A percentile compares a stretch with the other conserved stretches of the same genome.
These are phyloP conservation scores for Piedraia hortae DNA, from an alignment of 2,329 filamentous ascomycete genomes.

Conservation along the genomic window DNA sequence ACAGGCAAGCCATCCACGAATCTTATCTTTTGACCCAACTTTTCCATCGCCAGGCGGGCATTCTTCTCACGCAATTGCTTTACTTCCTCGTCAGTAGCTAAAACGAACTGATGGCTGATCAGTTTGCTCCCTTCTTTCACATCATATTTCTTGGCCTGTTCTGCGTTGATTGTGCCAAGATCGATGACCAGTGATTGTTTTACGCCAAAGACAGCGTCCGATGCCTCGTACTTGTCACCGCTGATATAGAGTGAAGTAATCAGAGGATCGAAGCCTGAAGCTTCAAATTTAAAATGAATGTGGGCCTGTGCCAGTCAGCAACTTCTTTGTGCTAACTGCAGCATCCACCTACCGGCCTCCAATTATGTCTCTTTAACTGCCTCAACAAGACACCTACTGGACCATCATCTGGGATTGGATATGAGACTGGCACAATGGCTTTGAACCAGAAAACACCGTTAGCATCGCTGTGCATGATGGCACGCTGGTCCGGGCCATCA, in stretches of 20 bases:
- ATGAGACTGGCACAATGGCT: slow-evolving; percentile 59
- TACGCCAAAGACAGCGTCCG: slow-evolving; percentile 66
- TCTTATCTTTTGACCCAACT: slow-evolving; percentile 40
- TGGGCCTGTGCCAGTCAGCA: too few species aligned
- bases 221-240: slow-evolving; percentile 55
- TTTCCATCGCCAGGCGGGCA: slow-evolving; percentile 37
- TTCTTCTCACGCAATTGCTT: slow-evolving; percentile 35
- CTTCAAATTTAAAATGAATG: slow-evolving; percentile 76
- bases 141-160: slow-evolving; percentile 30
- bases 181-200: slow-evolving; percentile 56
- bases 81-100: slow-evolving; percentile 45
- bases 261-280: slow-evolving; percentile 48
- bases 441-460: slow-evolving; percentile 64
- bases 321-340: too few species aligned
- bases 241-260: slow-evolving; percentile 66
- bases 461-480: slow-evolving; percentile 38
- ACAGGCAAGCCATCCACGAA: slow-evolving; percentile 51
- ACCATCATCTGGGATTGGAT: slow-evolving; percentile 62
- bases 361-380: slow-evolving; percentile 43
- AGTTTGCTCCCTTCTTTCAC: slow-evolving; percentile 33
- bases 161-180: slow-evolving; percentile 23
- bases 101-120: slow-evolving; percentile 41
- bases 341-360: too few species aligned
- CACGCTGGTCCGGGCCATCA: slow-evolving; percentile 39
- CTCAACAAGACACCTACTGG: slow-evolving; percentile 49